Base-by-base conservation (phyloP, 306 rosid genomes). In the Vigna angularis region DNA sequence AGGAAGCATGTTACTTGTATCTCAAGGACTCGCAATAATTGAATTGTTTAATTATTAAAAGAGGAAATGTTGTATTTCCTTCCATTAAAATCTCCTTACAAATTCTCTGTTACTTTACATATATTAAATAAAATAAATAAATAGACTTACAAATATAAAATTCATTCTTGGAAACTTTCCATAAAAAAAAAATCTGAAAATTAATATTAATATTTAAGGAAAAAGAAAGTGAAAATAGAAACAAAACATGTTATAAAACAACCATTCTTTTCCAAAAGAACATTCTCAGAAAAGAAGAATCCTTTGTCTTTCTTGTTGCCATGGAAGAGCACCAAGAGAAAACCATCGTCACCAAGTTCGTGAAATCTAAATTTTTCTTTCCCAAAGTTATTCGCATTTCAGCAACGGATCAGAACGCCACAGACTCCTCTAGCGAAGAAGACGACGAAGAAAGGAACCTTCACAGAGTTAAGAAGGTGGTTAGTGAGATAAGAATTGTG, bases 361-460 rank as follows among this genome's bases (percentile, higher is more conserved):
- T 49, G 2, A 50, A 79, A 24, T 50, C 83, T 3, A 22, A 4
- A 2, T 7, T 45, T 2, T 45, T 30, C 13, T 17, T 38, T 2
- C 77, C 82, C 6, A 70, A 36, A 49, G 47, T 85, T 3, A 79
- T 93, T 1, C 77, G 96, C 57, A 85, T 93, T 47, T 82, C 90
- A 0, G 76, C 87, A 0, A 91, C 87, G 0, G 97, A 93, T 80
- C 87, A 88, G 0, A 81, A 88, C 8, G 98, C 97, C 12, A 93
- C 98, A 0, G 98, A 93, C 59, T 91, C 97, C 0, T 91, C 97
- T 26, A 79, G 91, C 30, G 98, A 88, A 0, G 97, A 91, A 3
- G 93, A 85, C 3, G 89, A 77, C 1, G 82, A 82, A 11, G 77
- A 79, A 15, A 2, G 3, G 1, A 9, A 42, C 13, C 12, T 42